Conservation (phyloP, 2,329 filamentous ascomycete genomes). For the Phyllosticta citrichinensis region DNA sequence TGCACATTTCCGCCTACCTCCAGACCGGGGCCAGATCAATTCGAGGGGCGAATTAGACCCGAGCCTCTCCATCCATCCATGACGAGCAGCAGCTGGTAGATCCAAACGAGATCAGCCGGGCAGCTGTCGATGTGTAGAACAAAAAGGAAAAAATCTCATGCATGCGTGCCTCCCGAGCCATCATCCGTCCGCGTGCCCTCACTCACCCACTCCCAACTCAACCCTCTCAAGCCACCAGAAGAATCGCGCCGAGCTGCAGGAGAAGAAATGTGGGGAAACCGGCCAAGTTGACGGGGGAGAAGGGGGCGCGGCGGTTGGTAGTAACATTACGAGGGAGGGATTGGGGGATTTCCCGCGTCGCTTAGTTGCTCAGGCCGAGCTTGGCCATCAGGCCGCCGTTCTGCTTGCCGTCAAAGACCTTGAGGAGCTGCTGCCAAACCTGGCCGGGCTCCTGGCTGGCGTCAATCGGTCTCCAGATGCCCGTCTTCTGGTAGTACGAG, state of each 20-base stretch:
- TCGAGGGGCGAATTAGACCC: not conserved
- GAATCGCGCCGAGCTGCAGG: not conserved
- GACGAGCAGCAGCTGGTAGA: constrained; percentile 3
- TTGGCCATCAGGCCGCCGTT: constrained; percentile 37
- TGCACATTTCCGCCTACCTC: not conserved
- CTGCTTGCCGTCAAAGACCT: constrained; percentile 64
- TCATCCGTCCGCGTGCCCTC: not conserved
- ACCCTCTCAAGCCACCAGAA: not conserved
- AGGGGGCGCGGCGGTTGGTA: not conserved
- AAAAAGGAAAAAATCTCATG: not conserved
- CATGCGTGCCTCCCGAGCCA: not conserved
- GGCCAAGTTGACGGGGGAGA: not conserved
- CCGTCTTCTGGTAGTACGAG: constrained; percentile 91
- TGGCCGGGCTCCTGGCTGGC: constrained; percentile 91
- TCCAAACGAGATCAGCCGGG: constrained; percentile 12
- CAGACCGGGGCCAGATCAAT: not conserved
- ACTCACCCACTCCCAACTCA: not conserved
- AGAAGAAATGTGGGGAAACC: not conserved
- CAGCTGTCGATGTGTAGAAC: constrained; percentile 16
- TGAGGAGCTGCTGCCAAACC: constrained; percentile 88
- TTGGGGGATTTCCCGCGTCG: not conserved
- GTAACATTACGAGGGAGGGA: not conserved
- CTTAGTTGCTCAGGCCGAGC: constrained; percentile 44
- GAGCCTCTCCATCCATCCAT: not conserved
- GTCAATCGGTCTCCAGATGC: constrained; percentile 93